Base-by-base conservation (phyloP, 352 stramenopile genomes). In the Pythium monospermum region DNA sequence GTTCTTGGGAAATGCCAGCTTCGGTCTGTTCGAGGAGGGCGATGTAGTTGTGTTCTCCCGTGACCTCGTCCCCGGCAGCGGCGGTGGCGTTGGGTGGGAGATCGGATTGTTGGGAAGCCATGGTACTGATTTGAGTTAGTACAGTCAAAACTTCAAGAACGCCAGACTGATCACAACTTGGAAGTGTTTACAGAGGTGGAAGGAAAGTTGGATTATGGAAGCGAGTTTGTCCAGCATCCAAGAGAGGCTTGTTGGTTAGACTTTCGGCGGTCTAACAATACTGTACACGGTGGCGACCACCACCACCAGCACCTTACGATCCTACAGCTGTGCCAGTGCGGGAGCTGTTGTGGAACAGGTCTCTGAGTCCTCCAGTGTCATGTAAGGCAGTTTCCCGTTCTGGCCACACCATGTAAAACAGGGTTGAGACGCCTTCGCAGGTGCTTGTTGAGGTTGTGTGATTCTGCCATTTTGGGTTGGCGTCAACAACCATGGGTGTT, bases 31-130 rank as follows among this genome's bases (percentile, higher is more conserved):
- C 42, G 25, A 59, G 33, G 1, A 59, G 25, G 31, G 50, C 40
- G 21, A 59, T 59, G 41, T 59, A 59, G 12, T 59, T 59, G 51
- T 59, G 51, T 18, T 26, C 44, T 0, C 7, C 30, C 30, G 30
- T 13, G 13, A 16, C 33, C 6, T 30, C 36, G 3, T 30, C 48
- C 10, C 36, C 4, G 27, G 21, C 6, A 30, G 37, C 15, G 27
- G 37, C 26, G 28, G 10, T 13, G 19, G 30, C 4, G 25, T 25
- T 39, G 0, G 43, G 12, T 13, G 43, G 28, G 26, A 30, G 19
- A 16, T n/a, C n/a, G n/a, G 26, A 50, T 48, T 13, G 38, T 5
- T 45, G 38, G 2, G 15, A 18, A 11, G 40, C 30, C 7, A 23
- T 21, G 27, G 27, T 44, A 44, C 38, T 44, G 38, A 44, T 23